Base-by-base conservation (phyloP, 2,329 filamentous ascomycete species). In the Fusarium sp. region DNA sequence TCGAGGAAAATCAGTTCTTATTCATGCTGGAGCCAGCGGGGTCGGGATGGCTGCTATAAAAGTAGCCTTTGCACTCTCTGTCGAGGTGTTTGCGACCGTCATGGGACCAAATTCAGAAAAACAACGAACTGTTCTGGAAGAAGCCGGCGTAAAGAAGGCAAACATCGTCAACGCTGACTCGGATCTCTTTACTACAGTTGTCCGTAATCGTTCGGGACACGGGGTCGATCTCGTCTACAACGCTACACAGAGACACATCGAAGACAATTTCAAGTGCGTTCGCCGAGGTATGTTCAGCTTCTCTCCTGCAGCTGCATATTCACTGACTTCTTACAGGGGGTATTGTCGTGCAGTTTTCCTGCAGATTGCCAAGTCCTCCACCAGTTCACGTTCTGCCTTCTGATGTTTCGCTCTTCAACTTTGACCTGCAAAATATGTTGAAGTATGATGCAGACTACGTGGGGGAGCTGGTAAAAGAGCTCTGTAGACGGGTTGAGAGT, bases 151-250 rank as follows among this genome's bases (percentile, higher is more conserved):
- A 9, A 71, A 77, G 0, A 54, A 79, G 1, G 66, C 81, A 5
- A 80, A 80, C 28, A 85, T 88, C 18, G 70, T 89, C 7, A 78
- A 82, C 35, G 80, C 77, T 0, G 79, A 81, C 33, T 77, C 80
- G 10, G 80, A 82, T 33, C 77, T 72, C 24, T 82, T 85, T 24
- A 80, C 82, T 15, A 71, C 76, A 1, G 58, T 72, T 7, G 70
- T 87, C 39, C 73, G 80, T 33, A 69, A 78, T 0, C 60, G 80
- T 24, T 86, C 84, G 2, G 69, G 66, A 20, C 72, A 70, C 36
- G 82, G 82, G 18, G 76, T 87, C 5, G 84, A 88, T 49, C 66
- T 87, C 7, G 79, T 88, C 4, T 86, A 87, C 58, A 86, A 87
- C 69, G 81, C 86, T 1, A 84, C 86, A 0, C 82, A 82, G 54